Evolutionary conservation across 495 filamentous ascomycete genomes (phyloP).

Genomic region (Eremomyces bilateralis): DNA sequence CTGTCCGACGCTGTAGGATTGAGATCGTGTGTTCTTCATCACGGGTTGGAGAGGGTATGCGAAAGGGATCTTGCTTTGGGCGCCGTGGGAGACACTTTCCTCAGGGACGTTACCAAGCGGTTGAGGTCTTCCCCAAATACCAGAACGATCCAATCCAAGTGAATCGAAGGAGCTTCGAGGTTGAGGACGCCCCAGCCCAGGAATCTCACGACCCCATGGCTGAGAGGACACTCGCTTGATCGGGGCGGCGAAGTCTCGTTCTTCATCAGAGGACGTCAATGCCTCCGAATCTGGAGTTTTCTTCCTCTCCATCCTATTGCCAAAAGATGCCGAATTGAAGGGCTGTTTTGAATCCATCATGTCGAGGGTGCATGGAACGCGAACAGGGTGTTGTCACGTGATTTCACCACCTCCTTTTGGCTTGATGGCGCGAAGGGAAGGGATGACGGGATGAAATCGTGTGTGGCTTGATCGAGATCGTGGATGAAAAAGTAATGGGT

Average conservation of each 20-base stretch:
- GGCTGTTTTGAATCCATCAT: too few relatives aligned
- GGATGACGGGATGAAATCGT: too few relatives aligned
- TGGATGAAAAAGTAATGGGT: too few relatives aligned
- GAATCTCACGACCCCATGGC: slow-evolving; percentile 10
- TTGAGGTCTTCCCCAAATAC: slow-evolving; percentile 6
- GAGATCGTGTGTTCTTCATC: slow-evolving; percentile 35
- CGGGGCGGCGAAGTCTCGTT: slow-evolving; percentile 8
- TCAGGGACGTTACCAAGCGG: slow-evolving; percentile 7
- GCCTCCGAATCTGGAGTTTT: slow-evolving; percentile 14
- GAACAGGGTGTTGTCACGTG: too few relatives aligned
- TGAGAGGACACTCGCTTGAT: slow-evolving; percentile 6
- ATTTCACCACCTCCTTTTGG: too few relatives aligned
- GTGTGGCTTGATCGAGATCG: too few relatives aligned
- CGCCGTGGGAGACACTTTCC: slow-evolving; percentile 1
- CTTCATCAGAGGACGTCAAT: slow-evolving; percentile 12
- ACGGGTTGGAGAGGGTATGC: slow-evolving; percentile 3
- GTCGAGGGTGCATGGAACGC: too few relatives aligned
- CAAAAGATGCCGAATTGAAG: too few relatives aligned
- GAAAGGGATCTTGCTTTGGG: neutral
- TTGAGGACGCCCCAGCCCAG: slow-evolving; percentile 4
- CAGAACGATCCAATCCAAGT: neutral
- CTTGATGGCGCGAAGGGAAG: too few relatives aligned
- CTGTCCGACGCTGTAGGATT: slow-evolving; percentile 93
- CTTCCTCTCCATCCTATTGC: too few relatives aligned
- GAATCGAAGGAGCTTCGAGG: slow-evolving; percentile 9